Evolutionary conservation across 331 rosid genomes (phyloP), one percentile per base, ranked within the genome.

Genomic region (Ulmus americana): DNA sequence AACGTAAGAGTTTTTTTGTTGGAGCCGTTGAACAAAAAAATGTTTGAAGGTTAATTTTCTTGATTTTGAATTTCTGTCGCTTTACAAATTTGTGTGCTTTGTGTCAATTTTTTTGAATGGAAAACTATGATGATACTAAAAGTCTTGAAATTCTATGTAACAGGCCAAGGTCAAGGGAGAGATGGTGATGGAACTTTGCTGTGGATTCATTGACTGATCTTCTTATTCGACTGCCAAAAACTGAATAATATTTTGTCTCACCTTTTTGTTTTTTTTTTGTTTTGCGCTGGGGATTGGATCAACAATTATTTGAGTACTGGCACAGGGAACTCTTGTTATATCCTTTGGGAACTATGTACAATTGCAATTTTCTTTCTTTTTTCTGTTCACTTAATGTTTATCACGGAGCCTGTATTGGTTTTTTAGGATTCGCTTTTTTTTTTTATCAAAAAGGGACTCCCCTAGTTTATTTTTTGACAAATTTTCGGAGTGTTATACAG

Each of bases 161-260:
- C 87, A 90, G 97, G 87, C 65, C 83, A 61, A 81, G 77, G 64
- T 79, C 95, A 70, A 84, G 85, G 80, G 96, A 87, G 56, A 82
- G 80, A 78, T 94, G 99, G 99, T 94, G 95, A 94, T 69, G 56
- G 38, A 50, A 77, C 35, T 76, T 69, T 76, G 69, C 70, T 58
- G 68, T 64, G 89, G 90, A 81, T 73, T 78, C 78, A 45, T 73
- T 70, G 86, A 74, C 70, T 70, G 75, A 70, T 74, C 75, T 52
- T 77, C 88, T 69, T 73, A 85, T 76, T 78, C 79, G 95, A 90
- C 80, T 77, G 76, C 65, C 77, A 60, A 84, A 75, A 81, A 80
- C 86, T 64, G 74, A 82, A 89, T 89, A 82, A 81, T 83, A 76
- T 86, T 85, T 88, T 83, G 85, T 68, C 74, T 50, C 83, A 76